Evolutionary conservation across 768 basidiomycete species (phyloP).

Genomic region (Hydnomerulius pinastri): DNA sequence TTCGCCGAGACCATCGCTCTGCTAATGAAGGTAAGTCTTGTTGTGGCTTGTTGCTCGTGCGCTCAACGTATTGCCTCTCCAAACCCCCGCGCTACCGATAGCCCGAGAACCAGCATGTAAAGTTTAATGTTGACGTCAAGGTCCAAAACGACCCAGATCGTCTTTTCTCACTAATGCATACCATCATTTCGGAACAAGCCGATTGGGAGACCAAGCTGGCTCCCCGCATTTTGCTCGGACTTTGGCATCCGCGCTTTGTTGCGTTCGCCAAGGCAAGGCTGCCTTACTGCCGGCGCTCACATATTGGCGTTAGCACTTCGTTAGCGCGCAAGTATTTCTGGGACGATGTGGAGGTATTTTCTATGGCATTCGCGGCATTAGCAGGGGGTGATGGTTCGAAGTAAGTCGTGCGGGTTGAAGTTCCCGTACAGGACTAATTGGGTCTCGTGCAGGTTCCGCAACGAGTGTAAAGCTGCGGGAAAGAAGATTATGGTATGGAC

Average conservation of each 20-base stretch:
- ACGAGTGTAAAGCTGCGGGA: slow-evolving; percentile 74
- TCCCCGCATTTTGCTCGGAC: slow-evolving; percentile 76
- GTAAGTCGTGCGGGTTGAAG: slow-evolving; percentile 38
- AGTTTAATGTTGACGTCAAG: slow-evolving; percentile 92
- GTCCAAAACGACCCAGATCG: slow-evolving; percentile 86
- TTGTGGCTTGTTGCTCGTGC: slow-evolving; percentile 9
- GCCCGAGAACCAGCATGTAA: slow-evolving; percentile 76
- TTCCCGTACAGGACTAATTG: slow-evolving; percentile 6
- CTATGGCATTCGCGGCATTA: slow-evolving; percentile 74
- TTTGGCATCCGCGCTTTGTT: slow-evolving; percentile 93
- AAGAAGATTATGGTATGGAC: slow-evolving; percentile 96
- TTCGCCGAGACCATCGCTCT: slow-evolving; percentile 81
- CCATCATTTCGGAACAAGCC: slow-evolving; percentile 59
- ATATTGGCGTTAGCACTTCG: slow-evolving; percentile 75
- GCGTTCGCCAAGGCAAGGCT: slow-evolving; percentile 70
- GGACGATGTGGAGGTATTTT: slow-evolving; percentile 84
- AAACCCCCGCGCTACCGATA: slow-evolving; percentile 23
- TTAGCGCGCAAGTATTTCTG: slow-evolving; percentile 89
- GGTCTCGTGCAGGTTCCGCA: slow-evolving; percentile 60
- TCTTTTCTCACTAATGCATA: slow-evolving; percentile 81
- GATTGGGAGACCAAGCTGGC: slow-evolving; percentile 77
- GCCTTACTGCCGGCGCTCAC: slow-evolving; percentile 81
- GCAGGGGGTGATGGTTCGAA: slow-evolving; percentile 71
- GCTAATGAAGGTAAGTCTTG: slow-evolving; percentile 66
- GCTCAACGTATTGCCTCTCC: slow-evolving; percentile 6